Base-by-base conservation (phyloP, 441 rosid species). In the Aleurites moluccanus region DNA sequence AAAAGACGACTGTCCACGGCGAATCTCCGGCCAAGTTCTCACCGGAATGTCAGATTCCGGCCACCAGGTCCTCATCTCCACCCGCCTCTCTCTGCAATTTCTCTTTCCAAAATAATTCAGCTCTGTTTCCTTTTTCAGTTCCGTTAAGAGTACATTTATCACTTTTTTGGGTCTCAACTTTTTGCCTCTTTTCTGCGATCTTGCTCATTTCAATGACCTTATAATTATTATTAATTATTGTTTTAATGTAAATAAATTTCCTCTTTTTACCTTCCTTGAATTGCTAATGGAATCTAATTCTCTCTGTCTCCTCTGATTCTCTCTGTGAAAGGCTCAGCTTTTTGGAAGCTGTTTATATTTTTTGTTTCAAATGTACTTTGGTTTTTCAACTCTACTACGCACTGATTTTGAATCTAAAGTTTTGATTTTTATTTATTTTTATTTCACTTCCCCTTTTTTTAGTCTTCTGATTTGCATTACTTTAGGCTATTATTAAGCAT, bases 31-130 rank as follows among this genome's bases (percentile, higher is more conserved):
- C 44, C 42, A 42, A 75, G 27, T 72, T 81, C 69, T 57, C 75
- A 69, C 78, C 80, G 61, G 61, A 75, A 88, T 87, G 88, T 77
- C 68, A 74, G 78, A 16, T 77, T 65, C 82, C 81, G 79, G 52
- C 76, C 71, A 15, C 60, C 73, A 82, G 88, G 82, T 85, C 62
- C 7, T 62, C 47, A 28, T 49, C 35, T 45, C 33, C 55, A 42
- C 15, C 30, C 49, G 13, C 53, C 42, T 23, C 10, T 70, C 73
- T 47, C 50, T 80, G 35, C 16, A 5, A 13, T 64, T 63, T 63
- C 71, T 72, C 57, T 74, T 40, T 79, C 68, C 76, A 73, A 78
- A 79, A 70, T 84, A 16, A 28, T 59, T 21, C 14, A 10, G 23
- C 28, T 52, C 10, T 33, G 16, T 35, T 75, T 61, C 28, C 8